Evolutionary conservation across 2,329 filamentous ascomycete species (phyloP).

Genomic region (Talaromyces sp.): DNA sequence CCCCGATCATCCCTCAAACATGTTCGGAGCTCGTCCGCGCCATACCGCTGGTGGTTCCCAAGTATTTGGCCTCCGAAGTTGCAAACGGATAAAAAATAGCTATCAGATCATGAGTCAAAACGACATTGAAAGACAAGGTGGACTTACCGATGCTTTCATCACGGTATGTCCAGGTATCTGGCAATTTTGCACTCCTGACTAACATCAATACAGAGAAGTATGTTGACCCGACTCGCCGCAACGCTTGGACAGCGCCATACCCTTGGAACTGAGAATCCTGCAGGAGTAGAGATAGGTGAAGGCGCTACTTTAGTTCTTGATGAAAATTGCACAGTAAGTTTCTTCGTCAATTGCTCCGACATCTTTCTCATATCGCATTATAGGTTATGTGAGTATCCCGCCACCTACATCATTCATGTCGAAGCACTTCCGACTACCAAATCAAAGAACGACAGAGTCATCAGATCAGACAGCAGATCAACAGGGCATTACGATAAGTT

Average conservation of each 20-base stretch:
- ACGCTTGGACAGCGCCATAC: conserved; percentile 37
- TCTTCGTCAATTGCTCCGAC: background rate
- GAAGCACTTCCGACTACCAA: background rate
- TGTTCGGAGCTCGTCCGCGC: conserved; percentile 21
- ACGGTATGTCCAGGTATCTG: conserved; percentile 41
- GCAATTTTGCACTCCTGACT: conserved; percentile 10
- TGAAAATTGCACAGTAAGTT: conserved; percentile 43
- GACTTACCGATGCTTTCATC: conserved; percentile 54
- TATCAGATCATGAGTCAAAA: conserved; percentile 60
- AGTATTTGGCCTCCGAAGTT: conserved; percentile 47
- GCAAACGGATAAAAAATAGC: conserved; percentile 55
- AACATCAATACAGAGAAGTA: conserved; percentile 37
- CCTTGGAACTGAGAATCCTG: conserved; percentile 21
- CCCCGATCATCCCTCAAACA: conserved; percentile 37
- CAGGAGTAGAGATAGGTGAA: conserved; percentile 25
- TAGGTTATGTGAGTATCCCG: conserved; percentile 30
- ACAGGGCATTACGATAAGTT: background rate
- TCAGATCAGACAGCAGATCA: no score
- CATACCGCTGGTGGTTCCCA: conserved; percentile 20
- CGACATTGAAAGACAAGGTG: conserved; percentile 54
- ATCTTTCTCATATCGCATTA: background rate
- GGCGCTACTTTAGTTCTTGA: conserved; percentile 36
- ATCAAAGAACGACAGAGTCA: background rate
- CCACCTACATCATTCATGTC: conserved; percentile 4
- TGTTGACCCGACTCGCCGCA: conserved; percentile 43